Conservation (phyloP, 169 alveolate genomes). For the Neospora caninum region DNA sequence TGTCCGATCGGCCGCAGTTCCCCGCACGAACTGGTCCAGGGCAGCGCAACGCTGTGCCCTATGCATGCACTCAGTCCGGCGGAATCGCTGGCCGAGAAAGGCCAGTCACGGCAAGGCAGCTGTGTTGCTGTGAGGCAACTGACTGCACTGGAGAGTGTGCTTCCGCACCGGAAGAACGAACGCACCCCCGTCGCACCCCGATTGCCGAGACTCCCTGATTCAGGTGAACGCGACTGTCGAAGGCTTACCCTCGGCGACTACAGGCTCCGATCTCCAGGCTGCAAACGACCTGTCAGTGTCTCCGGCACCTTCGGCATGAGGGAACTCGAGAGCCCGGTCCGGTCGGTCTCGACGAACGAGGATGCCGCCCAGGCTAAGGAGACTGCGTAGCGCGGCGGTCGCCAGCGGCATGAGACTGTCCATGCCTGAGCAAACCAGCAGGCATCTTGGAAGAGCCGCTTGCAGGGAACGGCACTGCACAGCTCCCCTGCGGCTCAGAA, state of each 20-base stretch:
- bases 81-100: no score
- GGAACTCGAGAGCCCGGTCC: slow-evolving; percentile 1
- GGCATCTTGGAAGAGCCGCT: background rate
- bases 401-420: background rate
- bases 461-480: background rate
- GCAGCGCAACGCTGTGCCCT: no score
- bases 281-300: background rate
- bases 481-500: background rate
- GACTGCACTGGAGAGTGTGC: no score
- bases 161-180: no score
- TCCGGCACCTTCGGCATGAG: background rate
- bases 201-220: no score
- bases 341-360: background rate
- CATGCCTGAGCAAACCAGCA: background rate
- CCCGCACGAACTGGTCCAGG: no score
- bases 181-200: no score
- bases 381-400: background rate
- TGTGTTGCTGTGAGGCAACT: no score
- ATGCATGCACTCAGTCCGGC: no score
- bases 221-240: no score
- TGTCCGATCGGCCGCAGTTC: no score
- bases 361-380: background rate
- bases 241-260: background rate
- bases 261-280: background rate
- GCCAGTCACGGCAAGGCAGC: no score